Base-by-base conservation (phyloP, 2,329 filamentous ascomycete genomes). In the Fusarium kyushuense region DNA sequence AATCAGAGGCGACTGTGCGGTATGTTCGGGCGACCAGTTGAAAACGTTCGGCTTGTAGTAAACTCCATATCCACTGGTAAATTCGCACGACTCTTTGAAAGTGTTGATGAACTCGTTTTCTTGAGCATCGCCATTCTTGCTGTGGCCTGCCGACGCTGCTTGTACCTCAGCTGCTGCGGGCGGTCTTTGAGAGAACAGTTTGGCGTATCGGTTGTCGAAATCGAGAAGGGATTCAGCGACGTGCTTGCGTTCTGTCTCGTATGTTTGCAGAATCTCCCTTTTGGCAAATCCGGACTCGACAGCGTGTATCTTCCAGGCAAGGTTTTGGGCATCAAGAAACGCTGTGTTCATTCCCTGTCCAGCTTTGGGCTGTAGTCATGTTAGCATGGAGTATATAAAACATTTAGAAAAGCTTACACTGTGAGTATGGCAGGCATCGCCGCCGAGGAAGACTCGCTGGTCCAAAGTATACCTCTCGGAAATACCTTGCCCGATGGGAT, bases 241-340 rank as follows among this genome's bases (percentile, higher is more conserved):
- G 58, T 91, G 85, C 76, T 92, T 94, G 58, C 94, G 90, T 80
- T 97, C 94, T 4, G 86, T 84, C 80, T 97, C 93, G 77, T 97
- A 98, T 0, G 94, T 96, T 65, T 89, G 87, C 51, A 98, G 86
- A 19, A 96, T 84, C 5, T 87, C 87, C 63, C 92, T 90, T 30
- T 89, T 81, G 2, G 93, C 92, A 70, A 97, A 92, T 14, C 93
- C 93, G 27, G 86, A 85, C 76, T 97, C 94, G 12, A 97, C 95
- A 35, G 92, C 89, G 76, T 97, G 94, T 52, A 97, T 92, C 82
- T 98, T 98, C 94, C 94, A 98, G 10, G 94, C 94, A 40, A 98
- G 84, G 78, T 97, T 98, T 63, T 93, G 87, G 1, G 93, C 93
- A 71, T 95, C 91, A 52, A 92, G 82, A 79, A 93, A 93, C 5